Conservation (phyloP, 2,329 filamentous ascomycete genomes). For the Calonectria leucothoes region DNA sequence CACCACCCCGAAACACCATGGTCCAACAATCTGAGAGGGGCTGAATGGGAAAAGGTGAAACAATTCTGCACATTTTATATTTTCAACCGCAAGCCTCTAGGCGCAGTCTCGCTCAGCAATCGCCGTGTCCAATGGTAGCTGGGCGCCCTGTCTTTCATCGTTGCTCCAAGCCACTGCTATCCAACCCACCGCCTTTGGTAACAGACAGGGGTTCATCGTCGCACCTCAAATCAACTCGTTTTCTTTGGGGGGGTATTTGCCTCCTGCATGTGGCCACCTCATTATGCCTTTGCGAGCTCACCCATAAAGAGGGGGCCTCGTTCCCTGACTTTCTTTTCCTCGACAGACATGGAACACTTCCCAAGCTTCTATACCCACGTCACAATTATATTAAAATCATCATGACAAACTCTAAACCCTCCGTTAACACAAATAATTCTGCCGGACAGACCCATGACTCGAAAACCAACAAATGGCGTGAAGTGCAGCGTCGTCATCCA, state of each 20-base stretch:
- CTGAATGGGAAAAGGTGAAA: not conserved
- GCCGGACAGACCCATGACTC: not conserved
- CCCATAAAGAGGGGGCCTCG: slow-evolving; percentile 2
- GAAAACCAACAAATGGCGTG: slow-evolving; percentile 1
- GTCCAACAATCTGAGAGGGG: not conserved
- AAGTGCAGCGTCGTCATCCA: slow-evolving; percentile 13
- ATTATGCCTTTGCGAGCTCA: not conserved
- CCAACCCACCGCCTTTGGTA: not conserved
- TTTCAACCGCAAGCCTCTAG: not conserved
- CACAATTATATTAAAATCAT: not conserved
- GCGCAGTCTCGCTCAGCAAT: not conserved
- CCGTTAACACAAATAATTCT: not conserved
- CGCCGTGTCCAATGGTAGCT: not conserved
- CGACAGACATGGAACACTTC: not conserved
- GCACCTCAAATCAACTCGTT: not conserved
- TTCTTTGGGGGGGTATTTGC: not conserved
- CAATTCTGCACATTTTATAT: not conserved
- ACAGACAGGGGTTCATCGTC: not conserved
- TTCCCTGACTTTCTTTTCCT: not conserved
- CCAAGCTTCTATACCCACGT: not conserved
- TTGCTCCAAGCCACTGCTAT: not conserved
- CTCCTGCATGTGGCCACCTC: slow-evolving; percentile 9
- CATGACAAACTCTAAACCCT: not conserved
- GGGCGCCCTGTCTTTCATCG: not conserved
- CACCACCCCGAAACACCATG: not conserved